phyloP scores from a whole-genome alignment of 2,329 filamentous ascomycete genomes.

The Ceratocystis cacaofunesta region DNA sequence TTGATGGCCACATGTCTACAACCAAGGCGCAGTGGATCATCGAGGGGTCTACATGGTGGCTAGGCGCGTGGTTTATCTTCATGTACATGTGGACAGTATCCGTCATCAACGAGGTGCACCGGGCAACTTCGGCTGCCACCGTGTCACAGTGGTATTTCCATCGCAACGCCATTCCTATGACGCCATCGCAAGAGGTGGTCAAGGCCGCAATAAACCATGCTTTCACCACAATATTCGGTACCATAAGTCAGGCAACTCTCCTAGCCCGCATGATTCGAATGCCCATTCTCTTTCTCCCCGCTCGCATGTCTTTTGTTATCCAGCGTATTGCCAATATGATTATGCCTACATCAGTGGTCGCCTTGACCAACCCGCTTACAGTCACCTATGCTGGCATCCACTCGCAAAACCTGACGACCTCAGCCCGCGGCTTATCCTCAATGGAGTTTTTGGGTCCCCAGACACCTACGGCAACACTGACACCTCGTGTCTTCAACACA shows the following conservation, averaged over 20 bases:
- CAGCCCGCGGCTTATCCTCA: conserved; percentile 64
- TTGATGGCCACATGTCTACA: conserved; percentile 70
- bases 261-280: conserved; percentile 67
- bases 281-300: conserved; percentile 70
- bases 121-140: conserved; percentile 81
- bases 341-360: conserved; percentile 70
- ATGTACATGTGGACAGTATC: conserved; percentile 93
- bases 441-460: conserved; percentile 65
- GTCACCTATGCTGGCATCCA: conserved; percentile 91
- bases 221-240: conserved; percentile 75
- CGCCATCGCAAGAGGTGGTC: conserved; percentile 68
- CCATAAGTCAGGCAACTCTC: conserved; percentile 76
- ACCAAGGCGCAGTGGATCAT: conserved; percentile 56
- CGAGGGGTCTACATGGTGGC: conserved; percentile 81
- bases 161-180: conserved; percentile 62
- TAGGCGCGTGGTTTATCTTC: conserved; percentile 80
- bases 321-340: conserved; percentile 63
- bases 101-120: conserved; percentile 75
- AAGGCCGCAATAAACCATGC: conserved; percentile 70
- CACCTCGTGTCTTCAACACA: conserved; percentile 36
- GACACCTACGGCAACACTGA: conserved; percentile 58
- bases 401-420: conserved; percentile 63
- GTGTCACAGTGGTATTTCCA: conserved; percentile 99
- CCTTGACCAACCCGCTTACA: conserved; percentile 78
- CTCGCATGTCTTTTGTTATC: conserved; percentile 48